Evolutionary conservation across 352 stramenopile species (phyloP).

Genomic region (Globisporangium acanthophoron): DNA sequence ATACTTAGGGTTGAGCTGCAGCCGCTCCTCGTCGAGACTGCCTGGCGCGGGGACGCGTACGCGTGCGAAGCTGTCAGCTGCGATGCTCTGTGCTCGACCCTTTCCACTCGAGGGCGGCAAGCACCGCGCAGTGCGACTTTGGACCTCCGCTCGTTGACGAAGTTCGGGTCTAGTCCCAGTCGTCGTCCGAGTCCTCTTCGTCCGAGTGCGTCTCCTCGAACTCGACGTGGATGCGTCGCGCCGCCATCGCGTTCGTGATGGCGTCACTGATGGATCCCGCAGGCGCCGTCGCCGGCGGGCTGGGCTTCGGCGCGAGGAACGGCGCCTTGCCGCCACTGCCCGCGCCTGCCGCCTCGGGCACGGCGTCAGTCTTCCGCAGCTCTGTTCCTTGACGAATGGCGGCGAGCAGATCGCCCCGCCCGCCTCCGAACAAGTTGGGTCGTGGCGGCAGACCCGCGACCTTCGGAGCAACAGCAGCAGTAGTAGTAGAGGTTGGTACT

Average conservation of each 20-base stretch:
- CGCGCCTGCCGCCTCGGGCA: not conserved
- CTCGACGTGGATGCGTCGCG: conserved; percentile 74
- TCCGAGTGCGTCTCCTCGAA: conserved; percentile 66
- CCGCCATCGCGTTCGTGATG: conserved; percentile 78
- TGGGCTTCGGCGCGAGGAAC: not conserved
- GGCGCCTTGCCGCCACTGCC: not conserved
- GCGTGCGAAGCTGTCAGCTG: not conserved
- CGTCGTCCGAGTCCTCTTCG: conserved; percentile 66
- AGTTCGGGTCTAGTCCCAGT: conserved; percentile 49
- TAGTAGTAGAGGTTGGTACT: conserved; percentile 4
- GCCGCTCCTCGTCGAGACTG: not conserved
- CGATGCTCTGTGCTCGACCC: not conserved
- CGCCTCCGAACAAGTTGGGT: conserved; percentile 63
- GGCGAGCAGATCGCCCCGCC: conserved; percentile 66
- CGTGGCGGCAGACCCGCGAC: conserved; percentile 40
- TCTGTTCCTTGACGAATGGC: conserved; percentile 67
- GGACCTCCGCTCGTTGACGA: too few species aligned
- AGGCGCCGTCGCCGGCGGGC: conserved; percentile 19
- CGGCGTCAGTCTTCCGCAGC: conserved; percentile 34
- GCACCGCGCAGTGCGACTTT: not conserved
- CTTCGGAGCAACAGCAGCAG: conserved; percentile 10
- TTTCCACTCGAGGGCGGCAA: conserved; percentile 11
- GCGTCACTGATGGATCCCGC: conserved; percentile 66
- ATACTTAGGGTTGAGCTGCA: not conserved
- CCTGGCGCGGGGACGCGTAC: not conserved